Conservation (phyloP, 371 early-diverging fungal species). For the Dinochytrium kinnereticum region DNA sequence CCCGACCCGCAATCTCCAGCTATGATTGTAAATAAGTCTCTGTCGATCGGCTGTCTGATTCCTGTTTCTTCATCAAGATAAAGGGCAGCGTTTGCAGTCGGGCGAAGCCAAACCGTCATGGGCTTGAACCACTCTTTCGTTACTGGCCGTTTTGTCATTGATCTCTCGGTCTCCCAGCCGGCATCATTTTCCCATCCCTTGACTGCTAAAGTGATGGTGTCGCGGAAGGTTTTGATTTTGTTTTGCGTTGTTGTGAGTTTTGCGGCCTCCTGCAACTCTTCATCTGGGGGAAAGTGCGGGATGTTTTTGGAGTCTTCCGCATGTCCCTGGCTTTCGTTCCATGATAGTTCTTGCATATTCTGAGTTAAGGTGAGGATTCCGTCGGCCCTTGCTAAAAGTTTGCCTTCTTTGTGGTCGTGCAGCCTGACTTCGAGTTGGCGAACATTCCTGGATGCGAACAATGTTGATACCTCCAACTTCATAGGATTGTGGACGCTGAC, state of each 20-base stretch:
- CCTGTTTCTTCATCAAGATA: neutral
- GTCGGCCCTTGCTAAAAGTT: neutral
- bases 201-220: too few species aligned
- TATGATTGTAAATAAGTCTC: neutral
- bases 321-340: neutral
- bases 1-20: neutral
- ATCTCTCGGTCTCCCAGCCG: too few species aligned
- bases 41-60: neutral
- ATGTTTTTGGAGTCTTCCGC: neutral
- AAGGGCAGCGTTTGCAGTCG: neutral
- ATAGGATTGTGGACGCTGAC: neutral
- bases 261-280: neutral
- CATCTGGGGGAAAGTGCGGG: neutral
- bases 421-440: neutral
- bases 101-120: neutral
- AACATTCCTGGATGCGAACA: neutral
- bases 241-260: neutral
- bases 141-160: too few species aligned
- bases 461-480: neutral
- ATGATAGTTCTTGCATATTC: neutral
- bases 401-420: neutral
- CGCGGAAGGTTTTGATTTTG: too few species aligned
- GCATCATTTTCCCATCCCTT: too few species aligned
- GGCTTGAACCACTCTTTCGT: neutral
- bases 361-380: neutral